Percentiles rank a stretch among this genome's conserved stretches.
Evolutionary conservation across 176 grass and related monocot genomes (phyloP).

Genomic region (Eleusine coracana): DNA sequence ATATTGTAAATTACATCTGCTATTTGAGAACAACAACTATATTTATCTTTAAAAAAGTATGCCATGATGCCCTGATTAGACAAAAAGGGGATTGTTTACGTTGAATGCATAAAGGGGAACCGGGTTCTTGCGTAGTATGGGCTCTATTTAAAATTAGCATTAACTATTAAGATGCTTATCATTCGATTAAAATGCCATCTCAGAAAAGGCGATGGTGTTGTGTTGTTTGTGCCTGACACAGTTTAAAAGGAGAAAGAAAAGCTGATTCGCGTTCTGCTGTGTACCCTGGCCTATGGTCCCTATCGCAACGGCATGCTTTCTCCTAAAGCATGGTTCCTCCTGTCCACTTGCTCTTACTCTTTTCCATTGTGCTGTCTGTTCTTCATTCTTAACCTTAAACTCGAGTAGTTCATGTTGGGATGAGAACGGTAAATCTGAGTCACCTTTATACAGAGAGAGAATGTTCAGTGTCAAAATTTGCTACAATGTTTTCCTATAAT

Average conservation of each 20-base stretch:
- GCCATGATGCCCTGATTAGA: not conserved
- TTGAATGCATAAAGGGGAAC: not conserved
- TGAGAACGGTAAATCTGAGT: not conserved
- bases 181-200: not conserved
- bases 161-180: not conserved
- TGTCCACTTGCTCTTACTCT: constrained; percentile 34
- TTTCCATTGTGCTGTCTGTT: constrained; percentile 8
- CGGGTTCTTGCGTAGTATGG: not conserved
- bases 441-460: not conserved
- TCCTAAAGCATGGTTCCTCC: constrained; percentile 11
- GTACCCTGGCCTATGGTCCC: constrained; percentile 10
- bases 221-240: not conserved
- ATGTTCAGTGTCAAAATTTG: not conserved
- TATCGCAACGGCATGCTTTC: constrained; percentile 17
- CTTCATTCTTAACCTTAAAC: not conserved
- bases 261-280: constrained; percentile 7
- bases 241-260: not conserved
- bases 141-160: not conserved
- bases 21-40: not conserved
- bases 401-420: not conserved
- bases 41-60: not conserved
- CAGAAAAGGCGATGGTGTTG: not conserved
- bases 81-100: too few species aligned
- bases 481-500: too few species aligned
- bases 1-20: not conserved